Evolutionary conservation across 345 rosid genomes (phyloP), one percentile per base, ranked within the genome.

Genomic region (Leavenworthia alabamica): DNA sequence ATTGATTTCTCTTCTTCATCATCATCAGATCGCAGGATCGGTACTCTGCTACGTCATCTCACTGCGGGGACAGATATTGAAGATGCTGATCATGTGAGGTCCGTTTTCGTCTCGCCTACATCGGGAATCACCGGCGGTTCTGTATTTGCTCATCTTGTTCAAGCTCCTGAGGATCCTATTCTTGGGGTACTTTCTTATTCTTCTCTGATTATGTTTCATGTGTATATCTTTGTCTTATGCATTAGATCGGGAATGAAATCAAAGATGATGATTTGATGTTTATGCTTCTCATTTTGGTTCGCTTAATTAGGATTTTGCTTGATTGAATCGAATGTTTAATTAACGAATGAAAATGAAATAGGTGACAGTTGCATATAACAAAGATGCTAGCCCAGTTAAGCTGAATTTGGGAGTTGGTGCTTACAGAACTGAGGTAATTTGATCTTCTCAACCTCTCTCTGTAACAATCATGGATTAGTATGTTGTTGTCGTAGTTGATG

Each of bases 321-420:
- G 5, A 20, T 20, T 20, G 22, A 20, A 20, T 20, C 2, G 22
- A 20, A 20, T 20, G 22, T 3, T 24, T 24, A 24, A 24, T 24
- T 24, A 4, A 0, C 27, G 10, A 9, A 8, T 33, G 36, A n/a
- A 6, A 12, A 16, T 9, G 11, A 1, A 23, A 51, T 45, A 92
- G 98, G 97, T 92, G 75, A 92, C 98, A 6, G 85, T 86, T 31
- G 96, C 97, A 1, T 91, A 81, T 55, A 91, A 91, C 84, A 88
- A 91, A 73, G 98, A 91, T 24, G 89, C 83, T 2, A 91, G 95
- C 63, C 95, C 87, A 5, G 55, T 82, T n/a, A 91, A 92, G 88
- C 79, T 89, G 56, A 92, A 92, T 81, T 74, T 92, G 73, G 98
- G 98, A 31, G 97, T 86, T 28, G 97, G 96, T 26, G 96, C 96